These are phyloP conservation scores for Tausonia pullulans DNA, from an alignment of 1,284 basidiomycete genomes.

Conservation along the genomic window DNA sequence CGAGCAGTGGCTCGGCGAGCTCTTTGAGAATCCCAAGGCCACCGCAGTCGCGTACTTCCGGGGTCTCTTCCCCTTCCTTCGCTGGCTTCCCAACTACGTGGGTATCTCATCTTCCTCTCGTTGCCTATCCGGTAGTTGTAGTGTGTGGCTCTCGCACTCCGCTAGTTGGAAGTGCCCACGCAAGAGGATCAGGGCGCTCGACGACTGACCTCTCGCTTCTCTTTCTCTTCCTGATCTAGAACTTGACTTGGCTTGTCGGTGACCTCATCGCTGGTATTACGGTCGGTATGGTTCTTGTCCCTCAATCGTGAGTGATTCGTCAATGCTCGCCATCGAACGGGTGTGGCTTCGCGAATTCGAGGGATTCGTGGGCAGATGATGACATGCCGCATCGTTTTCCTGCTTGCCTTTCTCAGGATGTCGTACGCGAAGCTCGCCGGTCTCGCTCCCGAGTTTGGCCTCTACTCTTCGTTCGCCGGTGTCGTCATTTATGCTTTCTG, in stretches of 20 bases:
- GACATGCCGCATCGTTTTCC: neutral
- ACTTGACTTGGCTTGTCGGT: slow-evolving; percentile 36
- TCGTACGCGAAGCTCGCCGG: slow-evolving; percentile 64
- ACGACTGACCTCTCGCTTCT: slow-evolving; percentile 43
- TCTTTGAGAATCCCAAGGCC: slow-evolving; percentile 39
- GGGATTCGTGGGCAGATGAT: too few relatives aligned
- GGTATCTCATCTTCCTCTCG: slow-evolving; percentile 17
- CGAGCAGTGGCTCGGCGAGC: slow-evolving; percentile 43
- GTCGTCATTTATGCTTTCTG: slow-evolving; percentile 27
- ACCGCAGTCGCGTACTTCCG: slow-evolving; percentile 41
- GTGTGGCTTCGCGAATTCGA: too few relatives aligned
- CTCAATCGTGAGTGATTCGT: slow-evolving; percentile 48
- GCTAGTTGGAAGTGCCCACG: slow-evolving; percentile 32
- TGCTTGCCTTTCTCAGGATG: slow-evolving; percentile 24
- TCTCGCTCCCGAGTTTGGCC: slow-evolving; percentile 74
- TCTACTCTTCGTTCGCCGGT: slow-evolving; percentile 94
- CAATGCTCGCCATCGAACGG: too few relatives aligned
- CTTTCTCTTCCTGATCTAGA: slow-evolving; percentile 34
- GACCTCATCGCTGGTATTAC: slow-evolving; percentile 80
- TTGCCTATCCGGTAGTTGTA: slow-evolving; percentile 1
- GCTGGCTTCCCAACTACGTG: slow-evolving; percentile 73
- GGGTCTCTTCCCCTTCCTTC: slow-evolving; percentile 67
- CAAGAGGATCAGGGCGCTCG: neutral
- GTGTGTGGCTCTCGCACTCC: slow-evolving; percentile 13
- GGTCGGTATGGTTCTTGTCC: slow-evolving; percentile 81